Evolutionary conservation across 1,139 yeast species (phyloP).

Genomic region (Eremothecium cymbalariae): DNA sequence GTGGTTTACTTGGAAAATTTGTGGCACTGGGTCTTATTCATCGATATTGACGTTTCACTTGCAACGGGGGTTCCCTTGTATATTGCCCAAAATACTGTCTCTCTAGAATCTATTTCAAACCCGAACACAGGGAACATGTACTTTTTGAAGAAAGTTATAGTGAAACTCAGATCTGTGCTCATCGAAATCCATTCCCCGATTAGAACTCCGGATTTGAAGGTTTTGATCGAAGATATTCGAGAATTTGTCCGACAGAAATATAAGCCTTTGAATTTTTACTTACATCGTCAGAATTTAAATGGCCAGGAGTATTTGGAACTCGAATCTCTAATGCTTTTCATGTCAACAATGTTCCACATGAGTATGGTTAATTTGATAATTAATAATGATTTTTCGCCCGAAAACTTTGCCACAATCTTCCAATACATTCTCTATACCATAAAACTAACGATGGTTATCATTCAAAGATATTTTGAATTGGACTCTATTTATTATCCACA

Average conservation of each 20-base stretch:
- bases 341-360: slow-evolving; percentile 9
- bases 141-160: slow-evolving; percentile 6
- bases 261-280: slow-evolving; percentile 10
- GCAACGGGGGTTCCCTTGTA: slow-evolving; percentile 24
- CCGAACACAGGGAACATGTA: slow-evolving; percentile 5
- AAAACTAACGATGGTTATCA: slow-evolving; percentile 4
- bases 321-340: slow-evolving; percentile 6
- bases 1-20: slow-evolving; percentile 15
- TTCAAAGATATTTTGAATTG: slow-evolving; percentile 10
- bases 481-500: slow-evolving; percentile 6
- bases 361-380: slow-evolving; percentile 5
- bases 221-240: slow-evolving; percentile 7
- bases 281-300: slow-evolving; percentile 6
- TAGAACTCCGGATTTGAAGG: slow-evolving; percentile 9
- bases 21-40: slow-evolving; percentile 25
- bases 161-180: slow-evolving; percentile 8
- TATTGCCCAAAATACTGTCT: slow-evolving; percentile 15
- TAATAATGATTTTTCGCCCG: slow-evolving; percentile 7
- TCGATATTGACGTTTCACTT: slow-evolving; percentile 22
- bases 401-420: slow-evolving; percentile 7
- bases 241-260: slow-evolving; percentile 6
- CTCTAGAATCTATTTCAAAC: slow-evolving; percentile 4
- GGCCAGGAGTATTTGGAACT: slow-evolving; percentile 8
- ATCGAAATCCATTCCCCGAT: slow-evolving; percentile 7
- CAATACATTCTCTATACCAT: slow-evolving; percentile 8